Conservation (phyloP, 352 stramenopile species). For the Heterotrichella gracilis region DNA sequence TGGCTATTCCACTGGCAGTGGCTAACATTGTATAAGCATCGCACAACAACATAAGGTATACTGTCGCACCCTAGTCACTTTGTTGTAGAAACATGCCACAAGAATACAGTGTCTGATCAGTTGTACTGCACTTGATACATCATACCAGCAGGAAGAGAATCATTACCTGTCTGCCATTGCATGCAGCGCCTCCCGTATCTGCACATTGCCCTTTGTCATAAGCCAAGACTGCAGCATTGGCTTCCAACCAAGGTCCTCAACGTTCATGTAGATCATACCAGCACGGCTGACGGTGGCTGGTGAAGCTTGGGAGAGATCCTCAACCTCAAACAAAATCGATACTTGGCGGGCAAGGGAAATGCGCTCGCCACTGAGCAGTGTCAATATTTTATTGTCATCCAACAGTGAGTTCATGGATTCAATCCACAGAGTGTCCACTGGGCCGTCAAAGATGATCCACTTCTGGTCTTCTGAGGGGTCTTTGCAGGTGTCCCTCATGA, state of each 20-base stretch:
- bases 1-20: too few relatives aligned
- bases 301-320: conserved; percentile 65
- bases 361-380: conserved; percentile 63
- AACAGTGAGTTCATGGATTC: conserved; percentile 92
- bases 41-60: too few relatives aligned
- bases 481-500: conserved; percentile 64
- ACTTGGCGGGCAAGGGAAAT: conserved; percentile 58
- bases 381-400: conserved; percentile 78
- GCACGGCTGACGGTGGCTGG: conserved; percentile 64
- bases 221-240: conserved; percentile 69
- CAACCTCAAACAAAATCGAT: conserved; percentile 65
- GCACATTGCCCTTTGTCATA: conserved; percentile 17
- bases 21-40: too few relatives aligned
- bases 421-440: conserved; percentile 77
- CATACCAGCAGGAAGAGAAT: neutral
- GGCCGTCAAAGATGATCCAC: conserved; percentile 73
- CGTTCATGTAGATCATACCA: conserved; percentile 81
- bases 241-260: conserved; percentile 62
- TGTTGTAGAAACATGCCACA: too few relatives aligned
- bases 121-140: too few relatives aligned
- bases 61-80: too few relatives aligned
- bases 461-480: conserved; percentile 47
- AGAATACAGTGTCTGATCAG: too few relatives aligned
- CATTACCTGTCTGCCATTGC: neutral
- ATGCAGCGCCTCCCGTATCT: neutral